Conservation (phyloP, 2,329 filamentous ascomycete species). For the Cladosporium colombiae region DNA sequence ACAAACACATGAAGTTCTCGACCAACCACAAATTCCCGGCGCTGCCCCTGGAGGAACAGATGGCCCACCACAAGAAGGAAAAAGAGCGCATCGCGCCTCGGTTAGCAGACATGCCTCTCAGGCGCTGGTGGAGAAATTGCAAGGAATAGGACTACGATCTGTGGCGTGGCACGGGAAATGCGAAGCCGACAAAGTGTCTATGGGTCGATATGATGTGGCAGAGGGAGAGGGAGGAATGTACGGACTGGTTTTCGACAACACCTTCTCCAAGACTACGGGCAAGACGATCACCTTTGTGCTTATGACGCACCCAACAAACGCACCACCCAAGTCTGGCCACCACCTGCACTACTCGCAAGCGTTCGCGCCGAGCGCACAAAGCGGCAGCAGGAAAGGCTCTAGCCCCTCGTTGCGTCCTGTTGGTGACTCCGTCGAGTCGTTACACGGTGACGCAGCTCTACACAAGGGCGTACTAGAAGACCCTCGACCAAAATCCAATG, state of each 20-base stretch:
- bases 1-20: constrained; percentile 44
- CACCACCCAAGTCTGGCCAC: constrained; percentile 72
- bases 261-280: constrained; percentile 91
- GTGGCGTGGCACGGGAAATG: constrained; percentile 88
- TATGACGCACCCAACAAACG: constrained; percentile 85
- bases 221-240: constrained; percentile 84
- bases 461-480: constrained; percentile 39
- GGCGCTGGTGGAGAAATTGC: constrained; percentile 67
- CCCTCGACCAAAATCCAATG: constrained; percentile 41
- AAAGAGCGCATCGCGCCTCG: constrained; percentile 47
- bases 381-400: constrained; percentile 39
- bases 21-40: constrained; percentile 39
- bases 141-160: constrained; percentile 61
- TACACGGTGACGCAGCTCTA: constrained; percentile 42
- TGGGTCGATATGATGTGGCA: constrained; percentile 81
- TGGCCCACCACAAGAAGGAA: constrained; percentile 37
- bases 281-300: constrained; percentile 95
- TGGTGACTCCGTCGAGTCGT: constrained; percentile 53
- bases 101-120: constrained; percentile 51
- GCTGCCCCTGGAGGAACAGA: constrained; percentile 31
- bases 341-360: constrained; percentile 63
- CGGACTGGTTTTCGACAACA: constrained; percentile 96
- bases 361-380: constrained; percentile 50
- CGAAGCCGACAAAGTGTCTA: constrained; percentile 91
- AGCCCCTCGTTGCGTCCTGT: constrained; percentile 47